Evolutionary conservation across 1,139 yeast genomes (phyloP), one percentile per base, ranked within the genome.

Genomic region (Petasospora fabianii): DNA sequence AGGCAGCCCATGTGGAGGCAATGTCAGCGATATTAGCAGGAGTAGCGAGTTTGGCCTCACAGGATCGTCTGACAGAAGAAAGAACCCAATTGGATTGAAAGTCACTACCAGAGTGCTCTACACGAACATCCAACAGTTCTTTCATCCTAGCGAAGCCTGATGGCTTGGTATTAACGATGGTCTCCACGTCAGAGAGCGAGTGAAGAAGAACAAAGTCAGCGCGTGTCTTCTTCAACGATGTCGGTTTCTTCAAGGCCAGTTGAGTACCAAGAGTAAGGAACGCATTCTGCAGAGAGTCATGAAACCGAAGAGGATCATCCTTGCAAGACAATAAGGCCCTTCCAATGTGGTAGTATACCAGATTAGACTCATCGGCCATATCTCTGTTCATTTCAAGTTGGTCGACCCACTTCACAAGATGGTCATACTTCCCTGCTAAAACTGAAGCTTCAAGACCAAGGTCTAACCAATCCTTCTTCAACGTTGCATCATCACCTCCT

Each of bases 401-500:
- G 7, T 59, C 41, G 2, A 73, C 55, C 95, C 96, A 87, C 35
- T 69, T 66, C n/a, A 62, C 59, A 3, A 88, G 58, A 13, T 71
- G 69, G 0, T 59, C 55, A 38, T 75, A 55, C 35, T 77, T 73
- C 0, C 92, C 92, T 1, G 80, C 68, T 24, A 77, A 68, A 51
- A 86, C 76, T 0, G 96, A 77, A 0, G 95, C 84, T 44, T 83
- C 84, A 9, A 87, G 62, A 0, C 92, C 96, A 37, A 82, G 72
- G 43, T 74, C 65, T 1, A 81, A 65, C 80, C 85, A 79, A 13
- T 75, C 82, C 19, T 64, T 60, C 8, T 72, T 72, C 27, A 66
- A 59, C 3, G 26, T 4, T 3, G 29, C 11, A 3, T 34, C 19
- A 10, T 41, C 46, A 8, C 43, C 42, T 1, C n/a, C n/a, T n/a